These are phyloP conservation scores for Geoglossum cookeanum DNA, from an alignment of 2,329 filamentous ascomycete species.

Conservation along the genomic window DNA sequence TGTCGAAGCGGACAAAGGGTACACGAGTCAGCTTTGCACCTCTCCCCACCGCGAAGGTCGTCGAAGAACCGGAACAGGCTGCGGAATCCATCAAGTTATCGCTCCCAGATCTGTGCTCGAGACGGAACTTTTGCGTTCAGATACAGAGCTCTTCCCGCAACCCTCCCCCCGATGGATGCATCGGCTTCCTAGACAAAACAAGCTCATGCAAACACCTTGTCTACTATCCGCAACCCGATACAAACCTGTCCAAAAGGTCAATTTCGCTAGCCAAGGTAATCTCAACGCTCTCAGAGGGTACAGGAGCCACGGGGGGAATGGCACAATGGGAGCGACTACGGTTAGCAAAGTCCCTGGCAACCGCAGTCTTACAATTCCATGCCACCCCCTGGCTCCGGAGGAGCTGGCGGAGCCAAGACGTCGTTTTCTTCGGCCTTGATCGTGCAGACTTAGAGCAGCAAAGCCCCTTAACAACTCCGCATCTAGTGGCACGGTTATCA, in stretches of 20 bases:
- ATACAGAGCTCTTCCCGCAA: neutral
- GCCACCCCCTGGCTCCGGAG: slow-evolving; percentile 9
- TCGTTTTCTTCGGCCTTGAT: slow-evolving; percentile 7
- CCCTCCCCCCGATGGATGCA: neutral
- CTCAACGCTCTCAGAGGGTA: neutral
- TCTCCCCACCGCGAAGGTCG: neutral
- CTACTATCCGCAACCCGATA: neutral
- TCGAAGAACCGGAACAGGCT: neutral
- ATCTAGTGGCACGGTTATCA: neutral
- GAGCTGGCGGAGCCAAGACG: slow-evolving; percentile 8
- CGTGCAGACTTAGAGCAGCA: slow-evolving; percentile 1
- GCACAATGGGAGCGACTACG: neutral
- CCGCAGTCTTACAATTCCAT: slow-evolving; percentile 11
- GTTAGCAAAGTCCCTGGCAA: slow-evolving; percentile 8
- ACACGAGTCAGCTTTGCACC: too few species aligned
- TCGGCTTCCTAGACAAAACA: neutral
- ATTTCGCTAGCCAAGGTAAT: neutral
- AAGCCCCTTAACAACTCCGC: slow-evolving; percentile 1
- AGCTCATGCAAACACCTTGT: neutral
- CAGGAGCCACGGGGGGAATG: neutral
- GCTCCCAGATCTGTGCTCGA: neutral
- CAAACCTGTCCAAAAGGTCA: neutral
- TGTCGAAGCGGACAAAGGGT: neutral
- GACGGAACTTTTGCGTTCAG: neutral
- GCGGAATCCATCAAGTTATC: neutral